Conservation (phyloP, 73 alveolate genomes). For the Stentor coeruleus region DNA sequence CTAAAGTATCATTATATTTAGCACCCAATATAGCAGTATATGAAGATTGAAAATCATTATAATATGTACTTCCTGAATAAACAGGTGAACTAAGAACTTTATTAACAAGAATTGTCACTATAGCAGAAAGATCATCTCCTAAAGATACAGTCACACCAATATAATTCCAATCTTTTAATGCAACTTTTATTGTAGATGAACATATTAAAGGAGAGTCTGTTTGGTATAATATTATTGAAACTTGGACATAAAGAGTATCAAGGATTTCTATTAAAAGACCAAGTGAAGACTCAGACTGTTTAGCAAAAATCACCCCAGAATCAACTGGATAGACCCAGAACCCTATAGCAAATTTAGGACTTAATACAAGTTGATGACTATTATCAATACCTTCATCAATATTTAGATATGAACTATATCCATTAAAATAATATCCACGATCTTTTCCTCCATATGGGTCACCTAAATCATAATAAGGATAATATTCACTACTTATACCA, state of each 20-base stretch:
- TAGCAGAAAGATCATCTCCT: not conserved
- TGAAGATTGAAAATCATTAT: not conserved
- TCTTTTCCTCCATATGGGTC: constrained; percentile 11
- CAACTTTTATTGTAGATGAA: not conserved
- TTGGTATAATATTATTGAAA: not conserved
- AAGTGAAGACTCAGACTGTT: not conserved
- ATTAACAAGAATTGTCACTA: not conserved
- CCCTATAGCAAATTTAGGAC: not conserved
- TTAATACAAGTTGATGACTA: not conserved
- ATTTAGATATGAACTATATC: not conserved
- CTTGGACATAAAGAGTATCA: not conserved
- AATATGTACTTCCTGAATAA: not conserved
- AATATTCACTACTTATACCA: not conserved
- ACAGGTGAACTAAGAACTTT: not conserved
- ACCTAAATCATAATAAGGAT: not conserved
- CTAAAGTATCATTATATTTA: not conserved
- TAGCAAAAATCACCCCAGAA: not conserved
- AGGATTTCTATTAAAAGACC: not conserved
- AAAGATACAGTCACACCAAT: not conserved
- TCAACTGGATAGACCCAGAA: not conserved
- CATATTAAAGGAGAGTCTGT: not conserved
- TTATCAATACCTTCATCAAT: not conserved
- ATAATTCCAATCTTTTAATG: not conserved
- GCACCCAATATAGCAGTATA: constrained; percentile 11
- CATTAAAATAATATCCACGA: constrained; percentile 22